These are phyloP conservation scores for Malus hybrid DNA, from an alignment of 331 rosid genomes.

Conservation along the genomic window DNA sequence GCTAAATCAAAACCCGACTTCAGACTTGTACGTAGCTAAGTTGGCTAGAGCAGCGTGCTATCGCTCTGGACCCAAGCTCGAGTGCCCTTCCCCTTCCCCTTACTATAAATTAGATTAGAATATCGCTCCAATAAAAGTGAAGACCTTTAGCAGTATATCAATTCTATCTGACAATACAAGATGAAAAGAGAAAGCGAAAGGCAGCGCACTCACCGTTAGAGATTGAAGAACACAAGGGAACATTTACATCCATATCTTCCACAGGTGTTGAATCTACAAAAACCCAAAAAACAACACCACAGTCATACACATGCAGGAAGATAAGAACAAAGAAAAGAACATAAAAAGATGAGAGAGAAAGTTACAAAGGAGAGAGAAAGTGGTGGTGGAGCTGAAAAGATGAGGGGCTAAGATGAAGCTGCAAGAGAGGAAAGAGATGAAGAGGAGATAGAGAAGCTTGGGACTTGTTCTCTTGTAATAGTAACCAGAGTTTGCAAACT, in stretches of 20 bases:
- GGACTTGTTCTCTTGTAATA: conserved; percentile 49
- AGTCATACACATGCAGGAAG: conserved; percentile 1
- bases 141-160: not conserved
- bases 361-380: conserved; percentile 50
- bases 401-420: conserved; percentile 48
- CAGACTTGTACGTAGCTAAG: no score
- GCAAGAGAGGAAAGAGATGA: conserved; percentile 62
- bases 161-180: not conserved
- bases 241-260: conserved; percentile 24
- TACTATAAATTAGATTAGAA: no score
- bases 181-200: not conserved
- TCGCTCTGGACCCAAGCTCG: no score
- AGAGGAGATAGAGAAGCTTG: conserved; percentile 45
- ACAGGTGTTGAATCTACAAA: conserved; percentile 43
- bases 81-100: no score
- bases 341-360: not conserved
- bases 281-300: not conserved
- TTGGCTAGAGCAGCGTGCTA: no score
- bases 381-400: conserved; percentile 39
- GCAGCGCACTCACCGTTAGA: conserved; percentile 36
- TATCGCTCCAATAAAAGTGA: not conserved
- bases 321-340: not conserved
- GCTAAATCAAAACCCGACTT: no score
- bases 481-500: conserved; percentile 29
- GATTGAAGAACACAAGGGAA: conserved; percentile 52